Base-by-base conservation (phyloP, 2,329 filamentous ascomycete genomes). In the Ceratocystis huliohia region DNA sequence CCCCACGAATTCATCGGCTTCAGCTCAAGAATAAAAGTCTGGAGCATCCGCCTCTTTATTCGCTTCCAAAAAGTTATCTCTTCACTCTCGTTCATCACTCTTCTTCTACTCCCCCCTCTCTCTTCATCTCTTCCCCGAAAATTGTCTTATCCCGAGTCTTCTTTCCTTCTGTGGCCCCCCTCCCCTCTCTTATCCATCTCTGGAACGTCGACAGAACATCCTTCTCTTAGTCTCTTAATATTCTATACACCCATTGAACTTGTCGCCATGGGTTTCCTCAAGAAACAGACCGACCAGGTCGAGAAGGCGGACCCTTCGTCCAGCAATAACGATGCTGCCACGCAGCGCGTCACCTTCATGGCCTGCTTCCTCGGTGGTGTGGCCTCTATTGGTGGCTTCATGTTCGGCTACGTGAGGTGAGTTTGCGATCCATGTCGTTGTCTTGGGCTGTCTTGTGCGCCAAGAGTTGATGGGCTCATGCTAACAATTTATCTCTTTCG, bases 331-430 rank as follows among this genome's bases (percentile, higher is more conserved):
- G 62, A 53, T 25, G 61, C 10, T 33, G 66, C 68, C 50, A 66
- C 72, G 62, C 70, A 76, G 61, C 73, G 70, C 30, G 65, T 77
- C 46, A 80, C 78, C 45, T 67, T 76, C 45, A 67, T 78, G 8
- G 79, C 80, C n/a, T 73, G 77, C 70, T 75, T 80, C 66, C 75
- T 84, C 41, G 82, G 81, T 41, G 70, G 76, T 2, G 77, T 82
- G 46, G 80, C 81, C 68, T 82, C 79, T 68, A 78, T 83, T 65
- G 81, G 82, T 70, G 78, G 82, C 64, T 79, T 84, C 75, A 81
- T 84, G 72, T 84, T 84, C 69, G 82, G 82, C 5, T 82, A 83
- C 74, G 75, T 80, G 72, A 78, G 80, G 81, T 82, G 75, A 48
- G 76, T 70, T 33, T 37, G 41, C n/a, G n/a, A 13, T 37, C 22